Conservation (phyloP, 805 yeast genomes). For the Candida tibetensis region DNA sequence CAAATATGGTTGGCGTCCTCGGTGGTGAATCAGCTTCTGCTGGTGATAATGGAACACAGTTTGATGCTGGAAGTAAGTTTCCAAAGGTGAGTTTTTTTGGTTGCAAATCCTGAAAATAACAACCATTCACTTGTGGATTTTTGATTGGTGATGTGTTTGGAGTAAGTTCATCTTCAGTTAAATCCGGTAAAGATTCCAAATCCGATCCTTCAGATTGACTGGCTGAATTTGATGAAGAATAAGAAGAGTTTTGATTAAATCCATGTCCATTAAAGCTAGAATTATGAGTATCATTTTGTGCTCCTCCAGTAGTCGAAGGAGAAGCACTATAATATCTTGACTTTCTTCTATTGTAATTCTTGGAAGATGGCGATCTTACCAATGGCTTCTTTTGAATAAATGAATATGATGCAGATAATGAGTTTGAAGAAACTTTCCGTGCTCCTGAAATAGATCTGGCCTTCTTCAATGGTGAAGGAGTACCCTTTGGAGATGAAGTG, state of each 20-base stretch:
- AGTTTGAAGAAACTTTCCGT: slow-evolving; percentile 2
- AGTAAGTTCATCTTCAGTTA: slow-evolving; percentile 29
- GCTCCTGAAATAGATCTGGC: slow-evolving; percentile 11
- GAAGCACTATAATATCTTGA: not conserved
- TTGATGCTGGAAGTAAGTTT: not conserved
- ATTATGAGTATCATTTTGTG: too few relatives aligned
- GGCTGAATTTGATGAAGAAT: slow-evolving; percentile 1
- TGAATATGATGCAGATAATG: slow-evolving; percentile 6
- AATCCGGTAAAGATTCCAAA: slow-evolving; percentile 38
- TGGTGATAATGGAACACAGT: not conserved
- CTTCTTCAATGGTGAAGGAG: slow-evolving; percentile 12
- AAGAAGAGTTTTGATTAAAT: slow-evolving; percentile 11
- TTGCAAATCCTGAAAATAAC: slow-evolving; percentile 6
- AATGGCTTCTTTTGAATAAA: not conserved
- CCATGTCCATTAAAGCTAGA: slow-evolving; percentile 10
- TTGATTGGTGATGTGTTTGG: slow-evolving; percentile 17
- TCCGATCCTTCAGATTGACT: slow-evolving; percentile 23
- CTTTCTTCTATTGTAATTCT: slow-evolving; percentile 6
- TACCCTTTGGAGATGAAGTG: not conserved
- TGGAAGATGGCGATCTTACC: slow-evolving; percentile 1
- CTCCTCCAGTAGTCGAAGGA: slow-evolving; percentile 1
- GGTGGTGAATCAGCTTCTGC: not conserved
- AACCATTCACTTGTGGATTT: slow-evolving; percentile 2
- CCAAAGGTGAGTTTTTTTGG: slow-evolving; percentile 1
- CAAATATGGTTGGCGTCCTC: slow-evolving; percentile 47